Conservation (phyloP, 495 filamentous ascomycete species). For the Talaromyces borbonicus region DNA sequence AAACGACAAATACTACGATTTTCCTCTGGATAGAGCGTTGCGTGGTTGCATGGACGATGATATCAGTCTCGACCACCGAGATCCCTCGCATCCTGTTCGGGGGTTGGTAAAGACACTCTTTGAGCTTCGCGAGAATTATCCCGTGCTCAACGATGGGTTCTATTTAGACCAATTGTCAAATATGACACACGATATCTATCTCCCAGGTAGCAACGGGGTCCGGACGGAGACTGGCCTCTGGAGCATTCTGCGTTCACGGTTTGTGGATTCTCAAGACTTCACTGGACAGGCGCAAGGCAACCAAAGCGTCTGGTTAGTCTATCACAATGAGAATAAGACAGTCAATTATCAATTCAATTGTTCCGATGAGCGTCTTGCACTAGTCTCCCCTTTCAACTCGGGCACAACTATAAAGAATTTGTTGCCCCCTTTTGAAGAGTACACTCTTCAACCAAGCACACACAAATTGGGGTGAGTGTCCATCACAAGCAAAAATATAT, state of each 20-base stretch:
- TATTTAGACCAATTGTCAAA: constrained; percentile 30
- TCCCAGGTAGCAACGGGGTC: constrained; percentile 32
- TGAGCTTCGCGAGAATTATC: constrained; percentile 35
- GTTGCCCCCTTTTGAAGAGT: constrained; percentile 40
- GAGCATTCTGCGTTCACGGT: constrained; percentile 31
- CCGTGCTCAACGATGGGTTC: constrained; percentile 39
- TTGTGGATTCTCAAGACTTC: constrained; percentile 31
- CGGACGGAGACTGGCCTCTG: constrained; percentile 39
- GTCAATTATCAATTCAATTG: constrained; percentile 35
- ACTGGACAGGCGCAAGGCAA: constrained; percentile 30
- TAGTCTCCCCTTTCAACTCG: constrained; percentile 32
- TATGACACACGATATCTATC: constrained; percentile 29
- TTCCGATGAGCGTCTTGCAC: constrained; percentile 17
- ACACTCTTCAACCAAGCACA: constrained; percentile 19
- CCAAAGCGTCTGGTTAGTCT: constrained; percentile 39
- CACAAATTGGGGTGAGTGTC: constrained; percentile 14
- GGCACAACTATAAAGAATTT: constrained; percentile 39
- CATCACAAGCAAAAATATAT: not conserved
- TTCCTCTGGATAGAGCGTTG: constrained; percentile 31
- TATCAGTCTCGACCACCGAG: constrained; percentile 42
- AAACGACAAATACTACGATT: constrained; percentile 28
- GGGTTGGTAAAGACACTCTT: constrained; percentile 36
- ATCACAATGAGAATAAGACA: constrained; percentile 36
- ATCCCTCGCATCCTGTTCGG: constrained; percentile 39
- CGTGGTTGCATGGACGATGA: constrained; percentile 35